A percentile compares a stretch with the other conserved stretches of the same genome.
phyloP scores from a whole-genome alignment of 805 yeast species.

The Teunomyces kruisii region DNA sequence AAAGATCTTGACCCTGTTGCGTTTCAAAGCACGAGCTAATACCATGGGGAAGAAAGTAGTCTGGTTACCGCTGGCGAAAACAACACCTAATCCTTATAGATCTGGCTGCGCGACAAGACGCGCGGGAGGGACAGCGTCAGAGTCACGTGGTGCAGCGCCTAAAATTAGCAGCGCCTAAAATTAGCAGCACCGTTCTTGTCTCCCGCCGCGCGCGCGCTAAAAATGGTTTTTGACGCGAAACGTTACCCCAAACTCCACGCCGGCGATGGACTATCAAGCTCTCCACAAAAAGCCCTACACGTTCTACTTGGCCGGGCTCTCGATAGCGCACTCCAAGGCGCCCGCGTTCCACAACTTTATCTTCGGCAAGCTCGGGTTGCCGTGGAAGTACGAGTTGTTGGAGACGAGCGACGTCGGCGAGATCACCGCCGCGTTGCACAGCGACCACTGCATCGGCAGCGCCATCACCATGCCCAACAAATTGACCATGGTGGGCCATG shows the following conservation, averaged over 20 bases:
- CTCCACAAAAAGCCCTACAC: background rate
- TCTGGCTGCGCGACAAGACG: too few relatives aligned
- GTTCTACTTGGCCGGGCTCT: constrained; percentile 22
- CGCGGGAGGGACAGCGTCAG: too few relatives aligned
- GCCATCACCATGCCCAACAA: constrained; percentile 36
- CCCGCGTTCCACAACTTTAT: constrained; percentile 27
- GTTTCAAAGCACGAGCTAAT: constrained; percentile 2
- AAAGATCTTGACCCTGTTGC: constrained; percentile 10
- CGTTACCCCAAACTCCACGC: background rate
- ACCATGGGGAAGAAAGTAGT: background rate
- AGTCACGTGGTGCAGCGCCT: background rate
- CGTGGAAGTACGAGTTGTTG: constrained; percentile 22
- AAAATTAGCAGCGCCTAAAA: too few relatives aligned
- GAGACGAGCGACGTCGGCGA: constrained; percentile 21
- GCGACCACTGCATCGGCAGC: constrained; percentile 19
- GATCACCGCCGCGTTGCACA: constrained; percentile 14
- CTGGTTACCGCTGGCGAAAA: background rate
- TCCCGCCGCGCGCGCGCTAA: too few relatives aligned
- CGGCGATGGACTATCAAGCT: background rate
- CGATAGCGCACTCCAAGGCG: constrained; percentile 24
- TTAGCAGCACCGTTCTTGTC: too few relatives aligned
- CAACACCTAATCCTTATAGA: too few relatives aligned
- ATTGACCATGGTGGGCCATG: constrained; percentile 23
- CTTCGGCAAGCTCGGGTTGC: constrained; percentile 19
- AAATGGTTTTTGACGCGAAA: too few relatives aligned